phyloP scores from a whole-genome alignment of 2,329 filamentous ascomycete genomes.

The Didymosphaeria variabile region DNA sequence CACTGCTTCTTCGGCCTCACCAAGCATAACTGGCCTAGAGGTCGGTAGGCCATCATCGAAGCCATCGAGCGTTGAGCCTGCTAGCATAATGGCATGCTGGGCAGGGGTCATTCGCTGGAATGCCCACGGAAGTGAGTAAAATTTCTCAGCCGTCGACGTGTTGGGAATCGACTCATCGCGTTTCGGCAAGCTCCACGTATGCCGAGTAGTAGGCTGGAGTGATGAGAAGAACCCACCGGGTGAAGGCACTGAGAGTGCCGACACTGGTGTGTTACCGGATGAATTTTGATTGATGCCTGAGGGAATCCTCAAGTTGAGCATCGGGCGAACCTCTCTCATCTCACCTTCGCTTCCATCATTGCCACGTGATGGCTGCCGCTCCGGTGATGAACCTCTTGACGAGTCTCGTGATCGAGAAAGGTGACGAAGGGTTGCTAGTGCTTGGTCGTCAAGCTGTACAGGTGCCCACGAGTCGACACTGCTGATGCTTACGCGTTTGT shows the following conservation, averaged over 20 bases:
- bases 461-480: conserved; percentile 70
- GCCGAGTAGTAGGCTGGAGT: conserved; percentile 76
- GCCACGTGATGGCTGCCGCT: conserved; percentile 39
- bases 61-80: conserved; percentile 47
- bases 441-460: conserved; percentile 75
- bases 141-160: conserved; percentile 89
- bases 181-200: conserved; percentile 76
- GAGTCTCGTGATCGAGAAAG: conserved; percentile 57
- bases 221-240: conserved; percentile 92
- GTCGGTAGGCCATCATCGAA: conserved; percentile 42
- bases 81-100: conserved; percentile 37
- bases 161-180: conserved; percentile 68
- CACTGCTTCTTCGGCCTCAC: conserved; percentile 49
- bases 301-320: conserved; percentile 50
- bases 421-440: conserved; percentile 81
- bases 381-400: conserved; percentile 28
- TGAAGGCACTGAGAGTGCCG: conserved; percentile 86
- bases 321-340: conserved; percentile 68
- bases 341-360: conserved; percentile 63
- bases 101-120: conserved; percentile 42
- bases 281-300: conserved; percentile 41
- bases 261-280: conserved; percentile 69
- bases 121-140: conserved; percentile 85
- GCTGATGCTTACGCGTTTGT: conserved; percentile 54
- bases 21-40: conserved; percentile 41